These are phyloP conservation scores for Pinus tabuliformis DNA, from an alignment of 75 land plant genomes.

Conservation along the genomic window DNA sequence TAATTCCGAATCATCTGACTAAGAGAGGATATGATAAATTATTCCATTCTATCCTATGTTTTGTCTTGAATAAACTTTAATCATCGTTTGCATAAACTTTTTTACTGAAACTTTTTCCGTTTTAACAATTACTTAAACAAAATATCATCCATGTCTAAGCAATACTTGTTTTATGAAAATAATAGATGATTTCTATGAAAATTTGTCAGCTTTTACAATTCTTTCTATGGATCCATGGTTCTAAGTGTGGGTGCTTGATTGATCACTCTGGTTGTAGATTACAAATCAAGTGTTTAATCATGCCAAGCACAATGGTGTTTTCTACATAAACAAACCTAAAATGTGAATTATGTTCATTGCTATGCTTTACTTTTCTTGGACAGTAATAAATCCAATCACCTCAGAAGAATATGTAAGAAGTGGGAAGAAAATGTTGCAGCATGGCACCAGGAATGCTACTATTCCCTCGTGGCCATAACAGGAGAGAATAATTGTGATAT, in stretches of 20 bases:
- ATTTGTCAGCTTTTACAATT: not conserved
- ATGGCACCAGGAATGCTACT: conserved; percentile 94
- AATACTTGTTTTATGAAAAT: not conserved
- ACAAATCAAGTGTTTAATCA: conserved; percentile 92
- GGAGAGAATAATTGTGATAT: conserved; percentile 84
- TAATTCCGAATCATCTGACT: too few relatives aligned
- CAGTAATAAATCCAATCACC: conserved; percentile 69
- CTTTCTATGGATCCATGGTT: not conserved
- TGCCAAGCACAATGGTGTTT: conserved; percentile 88
- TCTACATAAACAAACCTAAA: conserved; percentile 98
- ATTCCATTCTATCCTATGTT: not conserved
- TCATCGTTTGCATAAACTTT: not conserved
- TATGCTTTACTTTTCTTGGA: conserved; percentile 93
- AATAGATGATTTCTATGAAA: not conserved
- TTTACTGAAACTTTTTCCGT: too few relatives aligned
- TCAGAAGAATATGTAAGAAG: conserved; percentile 78
- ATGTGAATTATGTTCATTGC: conserved; percentile 98
- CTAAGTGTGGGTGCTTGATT: not conserved
- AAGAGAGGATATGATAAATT: not conserved
- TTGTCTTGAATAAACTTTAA: not conserved
- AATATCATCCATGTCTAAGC: not conserved
- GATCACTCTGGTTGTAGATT: conserved; percentile 42
- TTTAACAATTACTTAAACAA: not conserved
- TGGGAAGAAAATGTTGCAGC: conserved; percentile 95
- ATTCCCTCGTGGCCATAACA: conserved; percentile 81